phyloP scores from a whole-genome alignment of 495 filamentous ascomycete genomes.

The Pyrenula massariospora region DNA sequence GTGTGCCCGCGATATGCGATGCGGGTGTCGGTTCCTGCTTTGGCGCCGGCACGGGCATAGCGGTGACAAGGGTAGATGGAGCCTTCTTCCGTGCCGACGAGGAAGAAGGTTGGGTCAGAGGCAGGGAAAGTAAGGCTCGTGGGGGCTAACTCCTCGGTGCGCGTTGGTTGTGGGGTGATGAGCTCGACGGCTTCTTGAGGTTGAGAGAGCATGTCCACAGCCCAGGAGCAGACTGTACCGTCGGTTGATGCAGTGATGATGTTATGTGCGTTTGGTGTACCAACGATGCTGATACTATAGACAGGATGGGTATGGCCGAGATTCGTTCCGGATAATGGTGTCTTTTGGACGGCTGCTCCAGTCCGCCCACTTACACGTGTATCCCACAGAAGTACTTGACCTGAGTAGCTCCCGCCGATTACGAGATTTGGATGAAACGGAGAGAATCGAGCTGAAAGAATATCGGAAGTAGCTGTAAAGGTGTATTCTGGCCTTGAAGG shows the following conservation, averaged over 20 bases:
- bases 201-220: slow-evolving; percentile 89
- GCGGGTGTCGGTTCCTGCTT: slow-evolving; percentile 81
- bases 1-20: slow-evolving; percentile 79
- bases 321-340: slow-evolving; percentile 67
- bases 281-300: slow-evolving; percentile 88
- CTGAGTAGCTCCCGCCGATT: slow-evolving; percentile 87
- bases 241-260: slow-evolving; percentile 94
- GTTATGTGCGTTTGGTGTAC: slow-evolving; percentile 97
- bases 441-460: slow-evolving; percentile 90
- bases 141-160: slow-evolving; percentile 89
- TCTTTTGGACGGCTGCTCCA: slow-evolving; percentile 85
- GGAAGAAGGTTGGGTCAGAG: slow-evolving; percentile 92
- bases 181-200: slow-evolving; percentile 89
- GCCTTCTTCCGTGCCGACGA: slow-evolving; percentile 93
- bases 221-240: slow-evolving; percentile 93
- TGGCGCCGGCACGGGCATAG: slow-evolving; percentile 92
- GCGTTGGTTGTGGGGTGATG: slow-evolving; percentile 70
- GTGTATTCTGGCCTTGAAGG: slow-evolving; percentile 90
- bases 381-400: slow-evolving; percentile 98
- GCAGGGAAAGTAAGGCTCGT: slow-evolving; percentile 95
- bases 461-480: slow-evolving; percentile 92
- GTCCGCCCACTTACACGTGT: slow-evolving; percentile 61
- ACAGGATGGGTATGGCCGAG: slow-evolving; percentile 87
- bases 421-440: slow-evolving; percentile 95
- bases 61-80: slow-evolving; percentile 91